Percentiles rank a stretch among this genome's conserved stretches.
Evolutionary conservation across 495 filamentous ascomycete species (phyloP).

Genomic region (Penicillium cataractarum): DNA sequence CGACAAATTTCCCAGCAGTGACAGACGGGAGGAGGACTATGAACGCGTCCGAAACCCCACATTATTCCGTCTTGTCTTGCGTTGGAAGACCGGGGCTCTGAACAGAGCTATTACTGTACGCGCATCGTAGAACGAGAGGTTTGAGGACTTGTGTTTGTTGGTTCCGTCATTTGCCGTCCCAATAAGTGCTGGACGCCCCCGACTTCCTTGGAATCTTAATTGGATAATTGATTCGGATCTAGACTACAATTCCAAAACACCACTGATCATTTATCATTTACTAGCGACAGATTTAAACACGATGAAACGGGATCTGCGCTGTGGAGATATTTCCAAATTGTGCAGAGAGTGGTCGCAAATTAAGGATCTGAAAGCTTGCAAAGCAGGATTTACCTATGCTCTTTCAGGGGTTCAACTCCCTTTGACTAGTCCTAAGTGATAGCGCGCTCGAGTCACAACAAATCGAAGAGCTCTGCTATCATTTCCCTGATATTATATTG

Average conservation of each 20-base stretch:
- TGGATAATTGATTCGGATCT: neutral
- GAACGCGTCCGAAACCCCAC: neutral
- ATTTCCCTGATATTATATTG: no score
- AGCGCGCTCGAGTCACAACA: neutral
- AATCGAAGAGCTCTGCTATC: neutral
- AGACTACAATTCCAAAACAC: neutral
- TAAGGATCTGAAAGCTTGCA: neutral
- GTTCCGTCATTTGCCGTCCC: conserved; percentile 7
- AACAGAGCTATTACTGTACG: no score
- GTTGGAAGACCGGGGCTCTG: neutral
- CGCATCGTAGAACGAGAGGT: neutral
- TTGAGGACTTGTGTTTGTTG: conserved; percentile 8
- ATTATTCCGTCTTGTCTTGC: neutral
- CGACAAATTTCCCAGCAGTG: neutral
- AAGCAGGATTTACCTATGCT: neutral
- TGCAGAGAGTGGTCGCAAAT: neutral
- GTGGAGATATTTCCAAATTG: conserved; percentile 6
- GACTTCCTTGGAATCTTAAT: conserved; percentile 2
- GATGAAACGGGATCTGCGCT: conserved; percentile 13
- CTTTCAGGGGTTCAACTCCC: neutral
- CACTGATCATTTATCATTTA: neutral
- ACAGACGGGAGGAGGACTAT: neutral
- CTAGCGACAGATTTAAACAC: neutral
- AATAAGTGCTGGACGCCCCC: no score
- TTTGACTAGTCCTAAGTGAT: neutral